A percentile compares a stretch with the other conserved stretches of the same genome.
Evolutionary conservation across 768 basidiomycete genomes (phyloP).

Genomic region (Boletus vinaceobasis): DNA sequence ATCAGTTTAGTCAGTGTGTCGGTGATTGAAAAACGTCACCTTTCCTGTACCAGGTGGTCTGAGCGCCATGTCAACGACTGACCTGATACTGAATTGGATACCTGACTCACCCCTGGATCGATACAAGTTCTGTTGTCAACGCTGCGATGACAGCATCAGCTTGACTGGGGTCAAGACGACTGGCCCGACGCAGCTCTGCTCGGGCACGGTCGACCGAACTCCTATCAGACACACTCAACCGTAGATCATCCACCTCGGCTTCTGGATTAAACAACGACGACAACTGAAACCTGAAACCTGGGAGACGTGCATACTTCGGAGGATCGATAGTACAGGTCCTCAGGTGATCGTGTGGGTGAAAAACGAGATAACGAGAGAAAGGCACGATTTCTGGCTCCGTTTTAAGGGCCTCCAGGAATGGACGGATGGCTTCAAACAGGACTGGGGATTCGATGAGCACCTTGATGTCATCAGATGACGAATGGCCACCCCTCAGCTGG

Average conservation of each 20-base stretch:
- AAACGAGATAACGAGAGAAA: conserved; percentile 50
- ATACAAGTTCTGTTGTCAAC: conserved; percentile 53
- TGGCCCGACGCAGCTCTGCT: conserved; percentile 40
- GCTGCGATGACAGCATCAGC: conserved; percentile 64
- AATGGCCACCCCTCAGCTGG: conserved; percentile 31
- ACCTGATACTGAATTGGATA: background rate
- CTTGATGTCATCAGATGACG: conserved; percentile 21
- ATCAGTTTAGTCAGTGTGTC: background rate
- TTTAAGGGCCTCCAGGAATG: conserved; percentile 62
- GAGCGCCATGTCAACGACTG: background rate
- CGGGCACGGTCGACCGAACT: conserved; percentile 48
- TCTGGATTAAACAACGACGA: conserved; percentile 47
- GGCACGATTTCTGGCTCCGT: conserved; percentile 56
- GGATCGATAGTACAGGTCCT: conserved; percentile 38
- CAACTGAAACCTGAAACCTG: conserved; percentile 56
- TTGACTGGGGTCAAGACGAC: conserved; percentile 67
- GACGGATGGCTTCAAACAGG: conserved; percentile 65
- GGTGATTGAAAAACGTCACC: conserved; percentile 31
- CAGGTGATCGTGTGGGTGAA: conserved; percentile 38
- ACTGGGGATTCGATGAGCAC: conserved; percentile 60
- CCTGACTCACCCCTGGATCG: conserved; percentile 66
- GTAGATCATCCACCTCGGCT: conserved; percentile 37
- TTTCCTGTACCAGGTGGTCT: conserved; percentile 82
- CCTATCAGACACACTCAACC: conserved; percentile 40
- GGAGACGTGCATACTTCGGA: conserved; percentile 52